Conservation (phyloP, 2,329 filamentous ascomycete species). For the Periconia sp. region DNA sequence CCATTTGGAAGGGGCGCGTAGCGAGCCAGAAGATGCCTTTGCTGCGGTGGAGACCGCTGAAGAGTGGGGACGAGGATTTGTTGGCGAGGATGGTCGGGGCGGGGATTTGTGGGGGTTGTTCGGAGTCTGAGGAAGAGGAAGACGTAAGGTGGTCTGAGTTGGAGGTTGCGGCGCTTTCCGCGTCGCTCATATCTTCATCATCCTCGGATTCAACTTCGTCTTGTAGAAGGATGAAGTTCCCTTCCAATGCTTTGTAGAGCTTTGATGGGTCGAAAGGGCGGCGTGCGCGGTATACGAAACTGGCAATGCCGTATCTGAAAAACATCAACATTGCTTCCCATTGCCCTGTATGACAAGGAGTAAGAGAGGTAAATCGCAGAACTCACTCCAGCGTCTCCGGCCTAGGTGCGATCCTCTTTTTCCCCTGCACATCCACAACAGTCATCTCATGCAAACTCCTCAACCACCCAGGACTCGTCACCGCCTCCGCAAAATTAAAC, state of each 20-base stretch:
- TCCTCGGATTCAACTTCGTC: constrained; percentile 39
- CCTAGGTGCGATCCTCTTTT: constrained; percentile 62
- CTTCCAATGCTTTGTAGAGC: constrained; percentile 44
- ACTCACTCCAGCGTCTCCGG: constrained; percentile 69
- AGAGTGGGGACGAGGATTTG: constrained; percentile 57
- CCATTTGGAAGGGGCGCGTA: constrained; percentile 57
- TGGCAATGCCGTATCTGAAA: constrained; percentile 65
- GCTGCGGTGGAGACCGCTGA: constrained; percentile 61
- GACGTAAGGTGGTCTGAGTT: constrained; percentile 14
- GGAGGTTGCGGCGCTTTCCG: constrained; percentile 3
- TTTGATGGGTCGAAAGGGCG: constrained; percentile 46
- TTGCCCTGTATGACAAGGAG: too few species aligned
- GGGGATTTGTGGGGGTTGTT: constrained; percentile 31
- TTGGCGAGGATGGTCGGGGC: constrained; percentile 53
- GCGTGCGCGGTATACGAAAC: constrained; percentile 67
- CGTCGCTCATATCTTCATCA: constrained; percentile 24
- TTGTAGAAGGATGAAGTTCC: constrained; percentile 48
- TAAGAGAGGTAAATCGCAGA: neutral
- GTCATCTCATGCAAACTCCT: constrained; percentile 70
- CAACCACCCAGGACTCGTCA: constrained; percentile 69
- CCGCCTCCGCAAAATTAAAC: constrained; percentile 66
- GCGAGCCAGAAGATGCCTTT: constrained; percentile 65
- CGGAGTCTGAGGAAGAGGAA: constrained; percentile 3
- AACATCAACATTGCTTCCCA: neutral
- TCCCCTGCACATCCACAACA: constrained; percentile 57